Base-by-base conservation (phyloP, 2,329 filamentous ascomycete genomes). In the Venturiaceae sp. region DNA sequence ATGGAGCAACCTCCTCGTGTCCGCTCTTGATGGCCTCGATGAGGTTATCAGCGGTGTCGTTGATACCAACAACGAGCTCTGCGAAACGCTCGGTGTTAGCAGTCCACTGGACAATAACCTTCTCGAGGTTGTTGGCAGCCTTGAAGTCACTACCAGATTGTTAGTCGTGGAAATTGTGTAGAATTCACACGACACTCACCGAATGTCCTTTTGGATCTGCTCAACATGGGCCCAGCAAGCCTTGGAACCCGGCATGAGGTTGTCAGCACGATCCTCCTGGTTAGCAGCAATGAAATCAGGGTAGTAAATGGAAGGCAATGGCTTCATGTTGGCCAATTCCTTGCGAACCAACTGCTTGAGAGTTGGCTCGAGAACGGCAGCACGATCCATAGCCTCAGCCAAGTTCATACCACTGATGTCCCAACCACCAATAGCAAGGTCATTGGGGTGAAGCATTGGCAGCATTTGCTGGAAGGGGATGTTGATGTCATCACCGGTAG, bases 201-300 rank as follows among this genome's bases (percentile, higher is more conserved):
- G 89, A 67, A 99, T 96, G 69, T 99, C 92, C 73, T 89, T 82
- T 69, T 92, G 91, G 68, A 99, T 86, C 72, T 92, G 83, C 78
- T 97, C 91, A 53, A 99, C 90, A 70, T 99, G 94, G 59, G 84
- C 90, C 75, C 78, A 85, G 72, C 80, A 90, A 63, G 92, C 92
- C 78, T 94, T 95, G 74, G 80, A 82, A 56, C 94, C 94, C 62
- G 87, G 77, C 53, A 97, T 74, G 63, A 95, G 69, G 68, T 99
- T 97, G 77, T 99, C 91, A 64, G 92, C 94, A 68, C 94, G 88
- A 69, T 92, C 91, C 74, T 94, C 92, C 78, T 99, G 94, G 79
- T 99, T 99, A 71, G 94, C 89, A 64, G 94, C 94, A 70, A 99
- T 99, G 80, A 99, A 99, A 76, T 97, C 94, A 1, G 94, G 94